Conservation (phyloP, 2,329 filamentous ascomycete genomes). For the Phaeosphaeria sp. region DNA sequence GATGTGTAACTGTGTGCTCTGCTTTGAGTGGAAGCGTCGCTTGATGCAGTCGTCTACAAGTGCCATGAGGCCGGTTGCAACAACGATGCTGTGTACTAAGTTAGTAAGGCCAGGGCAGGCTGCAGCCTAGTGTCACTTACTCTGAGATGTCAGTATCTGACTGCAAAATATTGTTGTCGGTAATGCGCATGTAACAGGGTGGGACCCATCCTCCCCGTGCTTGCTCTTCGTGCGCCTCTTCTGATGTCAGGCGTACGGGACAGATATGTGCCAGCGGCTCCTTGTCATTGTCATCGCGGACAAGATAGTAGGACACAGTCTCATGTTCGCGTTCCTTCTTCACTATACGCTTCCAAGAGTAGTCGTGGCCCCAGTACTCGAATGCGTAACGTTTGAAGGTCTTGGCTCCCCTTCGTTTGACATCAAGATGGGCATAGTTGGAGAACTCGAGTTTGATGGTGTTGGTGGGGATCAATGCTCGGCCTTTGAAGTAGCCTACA, state of each 20-base stretch:
- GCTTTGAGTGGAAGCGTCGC: constrained; percentile 70
- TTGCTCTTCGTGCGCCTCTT: constrained; percentile 74
- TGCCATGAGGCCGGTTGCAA: constrained; percentile 86
- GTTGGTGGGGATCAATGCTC: constrained; percentile 66
- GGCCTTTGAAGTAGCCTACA: constrained; percentile 47
- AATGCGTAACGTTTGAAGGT: constrained; percentile 83
- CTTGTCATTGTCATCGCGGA: constrained; percentile 68
- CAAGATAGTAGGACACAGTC: constrained; percentile 79
- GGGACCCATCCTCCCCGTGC: constrained; percentile 87
- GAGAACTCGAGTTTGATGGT: constrained; percentile 91
- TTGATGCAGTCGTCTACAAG: constrained; percentile 93
- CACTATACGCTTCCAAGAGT: constrained; percentile 79
- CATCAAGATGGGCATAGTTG: constrained; percentile 92
- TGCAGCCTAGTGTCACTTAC: constrained; percentile 61
- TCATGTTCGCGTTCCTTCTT: constrained; percentile 66
- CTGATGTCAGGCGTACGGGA: constrained; percentile 75
- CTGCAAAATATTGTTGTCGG: constrained; percentile 71
- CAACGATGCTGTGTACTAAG: constrained; percentile 70
- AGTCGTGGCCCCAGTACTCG: constrained; percentile 88
- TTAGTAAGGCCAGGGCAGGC: constrained; percentile 22
- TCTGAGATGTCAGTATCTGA: constrained; percentile 83
- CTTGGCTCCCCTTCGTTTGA: constrained; percentile 72
- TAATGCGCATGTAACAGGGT: constrained; percentile 90
- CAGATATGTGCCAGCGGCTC: constrained; percentile 80
- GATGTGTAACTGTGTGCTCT: constrained; percentile 58